phyloP scores from a whole-genome alignment of 2,329 filamentous ascomycete genomes.

The Fusarium miscanthi region DNA sequence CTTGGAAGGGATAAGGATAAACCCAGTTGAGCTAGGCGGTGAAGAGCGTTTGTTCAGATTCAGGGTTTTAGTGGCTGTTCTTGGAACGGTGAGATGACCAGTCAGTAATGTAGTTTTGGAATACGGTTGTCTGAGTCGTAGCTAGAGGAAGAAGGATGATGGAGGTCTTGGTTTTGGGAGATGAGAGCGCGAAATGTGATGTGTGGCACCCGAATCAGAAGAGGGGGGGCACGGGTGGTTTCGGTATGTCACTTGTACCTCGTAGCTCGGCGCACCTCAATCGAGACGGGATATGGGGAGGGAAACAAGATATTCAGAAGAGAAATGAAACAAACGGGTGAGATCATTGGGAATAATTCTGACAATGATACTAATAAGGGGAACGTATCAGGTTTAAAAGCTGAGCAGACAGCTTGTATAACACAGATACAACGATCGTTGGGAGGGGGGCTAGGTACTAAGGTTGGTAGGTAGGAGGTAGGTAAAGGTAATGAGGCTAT shows the following conservation, averaged over 20 bases:
- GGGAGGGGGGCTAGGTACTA: neutral
- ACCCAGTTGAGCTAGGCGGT: constrained; percentile 38
- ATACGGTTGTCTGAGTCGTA: constrained; percentile 36
- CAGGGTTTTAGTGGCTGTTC: constrained; percentile 43
- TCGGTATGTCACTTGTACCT: constrained; percentile 25
- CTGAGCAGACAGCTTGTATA: constrained; percentile 9
- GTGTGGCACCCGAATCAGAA: constrained; percentile 23
- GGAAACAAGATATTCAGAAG: constrained; percentile 1
- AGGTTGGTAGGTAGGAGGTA: neutral
- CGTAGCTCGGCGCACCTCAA: constrained; percentile 12
- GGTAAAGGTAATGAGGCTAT: constrained; percentile 14
- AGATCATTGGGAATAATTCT: neutral
- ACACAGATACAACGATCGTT: constrained; percentile 18
- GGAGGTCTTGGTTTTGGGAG: constrained; percentile 21
- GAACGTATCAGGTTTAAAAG: neutral
- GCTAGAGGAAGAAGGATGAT: constrained; percentile 35
- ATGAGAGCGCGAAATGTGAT: constrained; percentile 29
- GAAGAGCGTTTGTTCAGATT: constrained; percentile 37
- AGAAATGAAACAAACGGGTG: constrained; percentile 4
- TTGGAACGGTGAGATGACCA: constrained; percentile 45
- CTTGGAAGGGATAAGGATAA: constrained; percentile 4
- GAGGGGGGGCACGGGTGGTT: neutral
- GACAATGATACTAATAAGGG: neutral
- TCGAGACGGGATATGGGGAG: neutral
- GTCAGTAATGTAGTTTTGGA: constrained; percentile 41